Evolutionary conservation across 139 green algal genomes (phyloP), one percentile per base, ranked within the genome.

Genomic region (Chlamydomonas applanata): DNA sequence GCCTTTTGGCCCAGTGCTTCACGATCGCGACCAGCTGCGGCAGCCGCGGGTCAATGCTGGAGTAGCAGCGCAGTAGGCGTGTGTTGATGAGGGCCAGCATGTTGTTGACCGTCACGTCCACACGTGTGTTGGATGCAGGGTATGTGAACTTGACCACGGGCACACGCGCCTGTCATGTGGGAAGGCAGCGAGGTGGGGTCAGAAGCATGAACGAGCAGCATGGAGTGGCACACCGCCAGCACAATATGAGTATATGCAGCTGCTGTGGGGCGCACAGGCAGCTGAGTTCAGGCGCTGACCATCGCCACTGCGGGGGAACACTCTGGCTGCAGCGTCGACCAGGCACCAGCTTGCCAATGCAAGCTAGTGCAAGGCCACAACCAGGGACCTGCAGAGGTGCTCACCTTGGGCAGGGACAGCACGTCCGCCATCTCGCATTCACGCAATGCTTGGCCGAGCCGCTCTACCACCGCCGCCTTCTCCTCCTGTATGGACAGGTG

Each of bases 1-100:
- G 83, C 53, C 76, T 72, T 83, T 95, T 96, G 60, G 94, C 94
- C 94, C 94, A 98, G 78, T 95, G 89, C 92, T 98, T 98, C 68
- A 97, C 88, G 27, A 97, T 53, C 35, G 90, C 83, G 44, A 83
- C 88, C 46, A 98, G 86, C 76, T 91, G 83, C 0, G 84, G 68
- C 65, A 98, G 80, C 14, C 94, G 80, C 0, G 78, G 72, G 81
- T 98, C 94, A 3, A 97, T 63, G 1, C 69, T 57, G 29, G 74
- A 80, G 76, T 98, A 98, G 72, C 90, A 76, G 3, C 70, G 44
- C 71, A 98, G 89, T 72, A 98, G 80, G 72, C 87, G 85, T 35
- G 93, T 97, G 90, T 96, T 97, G 72, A 82, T 56, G 32, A 97
- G 84, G 1, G 92, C 91, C 75, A 98, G 82, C 36, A 83, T 79